A percentile compares a stretch with the other conserved stretches of the same genome.
These are phyloP conservation scores for Leptographium galeiforme DNA, from an alignment of 2,329 filamentous ascomycete species.

Conservation along the genomic window DNA sequence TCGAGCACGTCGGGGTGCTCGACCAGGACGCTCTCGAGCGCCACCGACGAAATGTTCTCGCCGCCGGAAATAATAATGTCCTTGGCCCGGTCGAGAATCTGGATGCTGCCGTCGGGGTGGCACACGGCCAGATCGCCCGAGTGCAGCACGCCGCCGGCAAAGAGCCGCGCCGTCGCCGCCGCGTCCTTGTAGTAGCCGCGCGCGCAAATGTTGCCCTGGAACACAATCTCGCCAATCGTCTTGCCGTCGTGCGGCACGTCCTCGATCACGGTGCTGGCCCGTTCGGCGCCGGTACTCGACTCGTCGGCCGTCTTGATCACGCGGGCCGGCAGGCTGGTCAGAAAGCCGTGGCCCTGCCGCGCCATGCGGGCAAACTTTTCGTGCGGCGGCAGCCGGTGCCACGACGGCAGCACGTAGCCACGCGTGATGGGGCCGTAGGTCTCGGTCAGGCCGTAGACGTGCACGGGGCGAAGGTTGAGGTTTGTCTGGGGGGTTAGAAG, in stretches of 20 bases:
- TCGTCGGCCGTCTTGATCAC: constrained; percentile 60
- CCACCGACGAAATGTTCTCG: constrained; percentile 92
- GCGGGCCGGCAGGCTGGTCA: constrained; percentile 67
- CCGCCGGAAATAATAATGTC: constrained; percentile 98
- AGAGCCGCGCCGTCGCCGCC: constrained; percentile 75
- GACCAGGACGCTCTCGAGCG: constrained; percentile 78
- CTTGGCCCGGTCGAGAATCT: constrained; percentile 89
- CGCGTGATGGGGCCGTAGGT: constrained; percentile 95
- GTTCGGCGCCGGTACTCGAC: constrained; percentile 26
- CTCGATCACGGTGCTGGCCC: constrained; percentile 30
- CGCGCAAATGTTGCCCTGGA: constrained; percentile 80
- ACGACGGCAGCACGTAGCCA: constrained; percentile 74
- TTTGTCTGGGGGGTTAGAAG: constrained; percentile 14
- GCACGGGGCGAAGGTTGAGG: constrained; percentile 78
- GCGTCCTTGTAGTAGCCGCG: constrained; percentile 86
- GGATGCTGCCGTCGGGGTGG: constrained; percentile 79
- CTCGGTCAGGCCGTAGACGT: constrained; percentile 80
- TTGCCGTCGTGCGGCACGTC: constrained; percentile 34
- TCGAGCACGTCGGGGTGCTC: constrained; percentile 84
- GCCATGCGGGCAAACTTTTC: constrained; percentile 88
- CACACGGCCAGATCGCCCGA: constrained; percentile 88
- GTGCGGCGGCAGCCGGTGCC: constrained; percentile 59
- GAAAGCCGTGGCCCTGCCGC: constrained; percentile 81
- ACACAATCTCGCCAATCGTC: constrained; percentile 49
- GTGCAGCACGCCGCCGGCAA: constrained; percentile 74